A percentile compares a stretch with the other conserved stretches of the same genome.
Conservation (phyloP, 2,329 filamentous ascomycete species). For the Byssochlamys sp. region DNA sequence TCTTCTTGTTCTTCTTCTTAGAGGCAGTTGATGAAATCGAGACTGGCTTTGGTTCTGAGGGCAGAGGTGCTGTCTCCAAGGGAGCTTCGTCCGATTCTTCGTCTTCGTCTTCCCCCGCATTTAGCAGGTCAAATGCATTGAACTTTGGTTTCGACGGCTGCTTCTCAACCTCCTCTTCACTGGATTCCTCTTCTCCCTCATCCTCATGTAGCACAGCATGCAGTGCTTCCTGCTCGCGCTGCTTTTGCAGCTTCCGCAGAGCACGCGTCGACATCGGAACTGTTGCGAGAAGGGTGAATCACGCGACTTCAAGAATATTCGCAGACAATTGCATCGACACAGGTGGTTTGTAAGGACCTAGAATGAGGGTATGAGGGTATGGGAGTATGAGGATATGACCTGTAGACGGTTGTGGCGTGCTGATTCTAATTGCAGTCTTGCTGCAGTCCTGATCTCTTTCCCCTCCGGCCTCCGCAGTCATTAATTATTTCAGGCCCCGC, state of each 20-base stretch:
- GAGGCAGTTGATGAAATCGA: constrained; percentile 13
- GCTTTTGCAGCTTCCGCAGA: constrained; percentile 54
- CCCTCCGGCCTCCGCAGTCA: not conserved
- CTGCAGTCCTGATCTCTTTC: not conserved
- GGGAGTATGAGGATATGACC: not conserved
- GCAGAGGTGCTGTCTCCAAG: constrained; percentile 8
- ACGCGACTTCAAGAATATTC: not conserved
- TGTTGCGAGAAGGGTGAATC: not conserved
- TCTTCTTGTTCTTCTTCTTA: constrained; percentile 56
- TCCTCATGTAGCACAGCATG: constrained; percentile 30
- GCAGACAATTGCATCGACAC: not conserved
- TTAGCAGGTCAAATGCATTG: constrained; percentile 48
- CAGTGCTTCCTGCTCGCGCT: constrained; percentile 49
- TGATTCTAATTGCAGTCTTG: not conserved
- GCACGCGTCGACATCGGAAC: constrained; percentile 54
- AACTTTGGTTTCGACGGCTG: constrained; percentile 32
- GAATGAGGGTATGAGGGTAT: no score
- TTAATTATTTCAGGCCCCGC: not conserved
- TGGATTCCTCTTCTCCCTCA: constrained; percentile 30
- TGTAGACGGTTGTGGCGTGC: not conserved
- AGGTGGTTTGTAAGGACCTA: not conserved
- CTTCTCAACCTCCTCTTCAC: constrained; percentile 30
- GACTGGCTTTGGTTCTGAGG: constrained; percentile 11
- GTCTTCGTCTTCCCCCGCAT: constrained; percentile 33
- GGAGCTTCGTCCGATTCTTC: constrained; percentile 21